Base-by-base conservation (phyloP, 2,329 filamentous ascomycete genomes). In the Calonectria naviculata region DNA sequence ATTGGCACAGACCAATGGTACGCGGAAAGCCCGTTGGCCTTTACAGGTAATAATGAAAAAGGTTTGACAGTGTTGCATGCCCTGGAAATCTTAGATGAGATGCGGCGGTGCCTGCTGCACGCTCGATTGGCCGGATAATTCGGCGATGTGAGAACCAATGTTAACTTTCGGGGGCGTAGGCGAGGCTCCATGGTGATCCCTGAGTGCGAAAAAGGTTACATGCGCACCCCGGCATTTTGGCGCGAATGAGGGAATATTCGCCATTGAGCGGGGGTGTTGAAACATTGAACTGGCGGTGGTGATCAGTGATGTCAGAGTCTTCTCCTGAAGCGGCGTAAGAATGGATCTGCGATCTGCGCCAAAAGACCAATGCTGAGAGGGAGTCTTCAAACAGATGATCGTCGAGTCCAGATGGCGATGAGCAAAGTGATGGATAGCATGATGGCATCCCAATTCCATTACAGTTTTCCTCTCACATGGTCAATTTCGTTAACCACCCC, bases 401-500 rank as follows among this genome's bases (percentile, higher is more conserved):
- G 12, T 34, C 42, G 17, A 42, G 19, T 46, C 31, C n/a, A 46
- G 44, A 49, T 41, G 44, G 29, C n/a, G 61, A 52, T 64, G 44
- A 24, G 42, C 46, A 34, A 26, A 10, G 29, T 15, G 31, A 56
- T 38, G 52, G 31, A 17, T 31, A 24, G 8, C 13, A 42, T 65
- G 46, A 70, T 63, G 44, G 28, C 29, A 58, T 47, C n/a, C 42
- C 36, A 66, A 62, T 49, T 65, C 44, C 60, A 65, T 60, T 70
- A 58, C 62, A 65, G 60, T 65, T 65, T 47, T 29, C 54, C 28
- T 68, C 63, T 13, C 19, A 62, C 56, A 46, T 36, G 31, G 56
- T 66, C 68, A 70, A 70, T 70, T 36, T 66, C 68, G 63, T 70
- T 62, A 63, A 66, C 56, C 46, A 31, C 63, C 67, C 67, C 67